Evolutionary conservation across 2,329 filamentous ascomycete species (phyloP), one percentile per base, ranked within the genome.

Genomic region (Aciculosporium take): DNA sequence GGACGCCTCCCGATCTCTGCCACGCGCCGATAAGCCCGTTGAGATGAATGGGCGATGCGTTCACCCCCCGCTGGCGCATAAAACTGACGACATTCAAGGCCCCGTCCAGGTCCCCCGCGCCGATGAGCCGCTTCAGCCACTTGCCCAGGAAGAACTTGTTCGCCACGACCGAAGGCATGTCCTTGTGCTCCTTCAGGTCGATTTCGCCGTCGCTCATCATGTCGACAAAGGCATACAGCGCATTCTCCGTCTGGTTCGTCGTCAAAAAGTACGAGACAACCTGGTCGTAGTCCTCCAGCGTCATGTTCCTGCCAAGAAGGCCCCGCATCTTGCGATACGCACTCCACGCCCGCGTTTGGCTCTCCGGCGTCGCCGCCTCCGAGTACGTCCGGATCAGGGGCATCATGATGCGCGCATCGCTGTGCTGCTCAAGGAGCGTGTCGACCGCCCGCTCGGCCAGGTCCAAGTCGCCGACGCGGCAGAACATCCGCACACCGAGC

Each of bases 101-200:
- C 2, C 80, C 81, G 43, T 82, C 73, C 12, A 84, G 62, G 48
- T 86, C 74, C 2, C 77, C 78, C 44, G 79, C 74, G 13, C 79
- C 80, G 42, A 93, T 82, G 7, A 93, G 72, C 38, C 82, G 77
- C 59, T 89, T 89, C 53, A 94, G 71, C 88, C 87, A 94, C 52
- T 85, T 88, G 27, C 81, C 83, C 49, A 87, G 82, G 59, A 94
- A 84, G 60, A 86, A 89, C 47, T 81, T 79, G 58, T 93, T 91
- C 38, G 64, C 66, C 30, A 76, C 59, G 7, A 65, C 60, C 1
- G 64, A 62, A 1, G 72, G 72, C 42, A 76, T 59, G 15, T 56
- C 51, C 39, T 60, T 59, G 43, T 59, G 56, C 43, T 62, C 63
- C 39, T 62, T 63, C 37, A 74, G 53, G 43, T 74, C 65, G 41